These are phyloP conservation scores for Extremus antarcticus DNA, from an alignment of 495 filamentous ascomycete genomes.

Conservation along the genomic window DNA sequence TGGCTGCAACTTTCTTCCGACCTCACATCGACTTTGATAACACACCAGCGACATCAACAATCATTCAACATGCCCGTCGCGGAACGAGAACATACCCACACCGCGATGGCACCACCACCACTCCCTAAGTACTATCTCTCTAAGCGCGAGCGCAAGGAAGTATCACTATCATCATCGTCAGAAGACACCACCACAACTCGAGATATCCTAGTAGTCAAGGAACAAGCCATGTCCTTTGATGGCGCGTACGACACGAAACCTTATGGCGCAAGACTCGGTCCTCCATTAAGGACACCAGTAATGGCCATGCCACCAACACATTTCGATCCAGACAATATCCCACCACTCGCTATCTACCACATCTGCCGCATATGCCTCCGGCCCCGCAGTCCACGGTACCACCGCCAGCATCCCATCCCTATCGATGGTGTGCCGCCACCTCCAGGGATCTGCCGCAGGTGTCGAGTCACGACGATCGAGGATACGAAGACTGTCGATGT, in stretches of 20 bases:
- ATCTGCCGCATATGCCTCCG: slow-evolving; percentile 20
- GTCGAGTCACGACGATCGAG: slow-evolving; percentile 12
- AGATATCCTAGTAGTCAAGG: background rate
- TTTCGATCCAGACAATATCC: background rate
- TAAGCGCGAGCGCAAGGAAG: background rate
- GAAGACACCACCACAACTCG: too few species aligned
- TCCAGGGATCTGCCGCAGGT: slow-evolving; percentile 18
- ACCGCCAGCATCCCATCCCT: slow-evolving; percentile 18
- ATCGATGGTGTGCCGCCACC: slow-evolving; percentile 18
- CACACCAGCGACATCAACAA: background rate
- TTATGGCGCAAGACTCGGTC: background rate
- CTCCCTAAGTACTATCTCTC: slow-evolving; percentile 16
- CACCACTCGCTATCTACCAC: slow-evolving; percentile 18
- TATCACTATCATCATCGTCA: background rate
- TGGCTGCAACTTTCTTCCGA: background rate
- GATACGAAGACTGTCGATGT: slow-evolving; percentile 9
- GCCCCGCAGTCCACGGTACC: slow-evolving; percentile 16
- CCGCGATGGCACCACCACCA: slow-evolving; percentile 14
- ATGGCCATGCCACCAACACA: background rate
- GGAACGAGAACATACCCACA: background rate
- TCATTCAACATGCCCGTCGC: slow-evolving; percentile 3
- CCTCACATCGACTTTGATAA: background rate
- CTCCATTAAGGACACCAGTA: background rate
- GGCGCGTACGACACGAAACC: background rate
- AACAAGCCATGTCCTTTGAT: background rate